phyloP scores from a whole-genome alignment of 257 asterid species.

The Primulina eburnea region DNA sequence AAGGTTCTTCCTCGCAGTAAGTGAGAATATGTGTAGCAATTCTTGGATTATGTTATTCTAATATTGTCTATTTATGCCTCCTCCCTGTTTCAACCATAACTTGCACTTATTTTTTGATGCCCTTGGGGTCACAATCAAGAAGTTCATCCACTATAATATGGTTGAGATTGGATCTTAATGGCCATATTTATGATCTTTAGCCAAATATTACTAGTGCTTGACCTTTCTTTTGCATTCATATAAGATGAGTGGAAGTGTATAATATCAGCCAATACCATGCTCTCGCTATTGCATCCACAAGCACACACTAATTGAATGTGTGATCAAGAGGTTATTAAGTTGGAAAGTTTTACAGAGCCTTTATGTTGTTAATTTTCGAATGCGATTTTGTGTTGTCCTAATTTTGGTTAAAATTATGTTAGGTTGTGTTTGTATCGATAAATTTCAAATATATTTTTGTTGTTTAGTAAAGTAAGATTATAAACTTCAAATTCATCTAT shows the following conservation, averaged over 20 bases:
- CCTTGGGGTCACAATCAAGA: not conserved
- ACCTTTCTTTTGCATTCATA: not conserved
- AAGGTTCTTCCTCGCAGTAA: slow-evolving; percentile 41
- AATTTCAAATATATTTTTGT: no score
- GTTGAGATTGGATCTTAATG: no score
- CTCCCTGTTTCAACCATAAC: not conserved
- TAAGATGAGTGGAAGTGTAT: not conserved
- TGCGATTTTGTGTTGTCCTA: not conserved
- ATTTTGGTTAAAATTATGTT: not conserved
- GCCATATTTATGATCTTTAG: not conserved
- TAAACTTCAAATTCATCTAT: no score
- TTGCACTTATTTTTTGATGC: not conserved
- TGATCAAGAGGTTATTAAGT: not conserved
- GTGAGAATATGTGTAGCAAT: not conserved
- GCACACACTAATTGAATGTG: not conserved
- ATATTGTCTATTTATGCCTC: not conserved
- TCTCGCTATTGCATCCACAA: not conserved
- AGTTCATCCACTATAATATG: not conserved
- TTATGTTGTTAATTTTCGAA: not conserved
- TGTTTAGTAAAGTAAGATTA: no score
- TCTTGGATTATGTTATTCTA: not conserved
- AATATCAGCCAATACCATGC: not conserved
- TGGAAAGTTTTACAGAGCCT: not conserved
- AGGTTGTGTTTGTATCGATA: no score
- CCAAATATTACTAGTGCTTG: not conserved